phyloP scores from a whole-genome alignment of 208 protist species.

The Borovskyia barvae region DNA sequence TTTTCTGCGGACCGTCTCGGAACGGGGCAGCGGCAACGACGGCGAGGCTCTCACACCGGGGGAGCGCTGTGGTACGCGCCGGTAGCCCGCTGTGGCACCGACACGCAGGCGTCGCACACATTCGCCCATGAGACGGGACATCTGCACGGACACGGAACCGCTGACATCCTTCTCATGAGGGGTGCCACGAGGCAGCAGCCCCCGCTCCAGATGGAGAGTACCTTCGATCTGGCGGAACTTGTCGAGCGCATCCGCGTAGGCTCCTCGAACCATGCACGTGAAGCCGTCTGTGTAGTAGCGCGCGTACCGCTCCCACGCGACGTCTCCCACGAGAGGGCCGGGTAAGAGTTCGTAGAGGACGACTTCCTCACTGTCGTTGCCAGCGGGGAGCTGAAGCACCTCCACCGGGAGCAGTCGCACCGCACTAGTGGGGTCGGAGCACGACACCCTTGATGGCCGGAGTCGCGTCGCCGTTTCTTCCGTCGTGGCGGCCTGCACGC shows the following conservation, averaged over 20 bases:
- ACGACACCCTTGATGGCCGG: neutral
- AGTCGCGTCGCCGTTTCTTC: constrained; percentile 35
- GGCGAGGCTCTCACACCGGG: neutral
- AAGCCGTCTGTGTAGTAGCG: constrained; percentile 19
- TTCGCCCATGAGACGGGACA: neutral
- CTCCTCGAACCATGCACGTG: constrained; percentile 27
- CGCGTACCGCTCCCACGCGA: constrained; percentile 17
- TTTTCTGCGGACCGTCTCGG: too few relatives aligned
- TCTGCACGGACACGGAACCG: neutral
- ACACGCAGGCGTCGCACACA: neutral
- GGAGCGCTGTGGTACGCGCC: neutral
- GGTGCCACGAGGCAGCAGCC: neutral
- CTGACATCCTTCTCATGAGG: neutral
- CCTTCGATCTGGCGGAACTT: constrained; percentile 9
- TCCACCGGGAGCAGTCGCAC: constrained; percentile 28
- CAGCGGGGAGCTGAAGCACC: constrained; percentile 4
- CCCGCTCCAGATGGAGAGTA: neutral
- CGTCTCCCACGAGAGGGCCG: neutral
- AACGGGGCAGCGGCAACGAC: too few relatives aligned
- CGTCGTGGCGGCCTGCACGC: constrained; percentile 17
- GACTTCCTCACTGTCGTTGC: constrained; percentile 1
- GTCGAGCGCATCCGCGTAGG: constrained; percentile 26
- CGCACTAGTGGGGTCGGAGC: neutral
- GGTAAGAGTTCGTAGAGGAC: constrained; percentile 18
- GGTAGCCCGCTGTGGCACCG: neutral